Evolutionary conservation across 139 green algal genomes (phyloP).

Genomic region (Chlamydomonas incerta): DNA sequence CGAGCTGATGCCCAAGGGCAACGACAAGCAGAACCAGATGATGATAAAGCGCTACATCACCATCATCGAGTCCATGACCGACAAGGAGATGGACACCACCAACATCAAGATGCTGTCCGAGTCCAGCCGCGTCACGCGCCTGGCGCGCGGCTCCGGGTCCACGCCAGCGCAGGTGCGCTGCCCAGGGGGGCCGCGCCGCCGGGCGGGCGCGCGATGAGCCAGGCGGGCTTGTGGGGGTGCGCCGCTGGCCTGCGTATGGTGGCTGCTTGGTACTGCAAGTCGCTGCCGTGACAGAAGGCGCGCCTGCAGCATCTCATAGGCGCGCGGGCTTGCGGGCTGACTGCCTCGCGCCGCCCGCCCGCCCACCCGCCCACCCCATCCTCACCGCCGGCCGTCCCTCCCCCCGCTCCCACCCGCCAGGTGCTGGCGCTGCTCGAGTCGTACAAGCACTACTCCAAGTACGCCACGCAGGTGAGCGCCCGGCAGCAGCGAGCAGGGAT

Average conservation of each 20-base stretch:
- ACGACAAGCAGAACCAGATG: constrained; percentile 89
- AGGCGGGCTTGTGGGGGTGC: no score
- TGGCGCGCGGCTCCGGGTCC: constrained; percentile 68
- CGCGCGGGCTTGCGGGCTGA: no score
- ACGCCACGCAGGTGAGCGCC: constrained; percentile 74
- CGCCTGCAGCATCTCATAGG: no score
- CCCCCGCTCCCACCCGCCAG: no score
- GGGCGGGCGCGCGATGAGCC: no score
- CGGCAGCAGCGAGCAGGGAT: no score
- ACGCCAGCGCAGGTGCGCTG: constrained; percentile 37
- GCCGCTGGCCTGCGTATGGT: no score
- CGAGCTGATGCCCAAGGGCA: constrained; percentile 81
- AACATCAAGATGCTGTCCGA: constrained; percentile 77
- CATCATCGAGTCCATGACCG: constrained; percentile 99
- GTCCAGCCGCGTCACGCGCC: constrained; percentile 61
- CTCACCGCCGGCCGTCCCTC: not conserved
- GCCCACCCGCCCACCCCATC: no score
- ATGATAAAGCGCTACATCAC: constrained; percentile 95
- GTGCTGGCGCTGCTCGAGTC: constrained; percentile 89
- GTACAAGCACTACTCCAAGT: constrained; percentile 92
- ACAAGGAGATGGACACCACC: constrained; percentile 80
- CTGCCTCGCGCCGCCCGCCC: constrained; percentile 19
- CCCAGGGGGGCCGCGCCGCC: no score
- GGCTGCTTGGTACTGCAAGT: no score
- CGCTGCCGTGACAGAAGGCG: no score